These are phyloP conservation scores for Aspergillus felis DNA, from an alignment of 2,329 filamentous ascomycete species.

Conservation along the genomic window DNA sequence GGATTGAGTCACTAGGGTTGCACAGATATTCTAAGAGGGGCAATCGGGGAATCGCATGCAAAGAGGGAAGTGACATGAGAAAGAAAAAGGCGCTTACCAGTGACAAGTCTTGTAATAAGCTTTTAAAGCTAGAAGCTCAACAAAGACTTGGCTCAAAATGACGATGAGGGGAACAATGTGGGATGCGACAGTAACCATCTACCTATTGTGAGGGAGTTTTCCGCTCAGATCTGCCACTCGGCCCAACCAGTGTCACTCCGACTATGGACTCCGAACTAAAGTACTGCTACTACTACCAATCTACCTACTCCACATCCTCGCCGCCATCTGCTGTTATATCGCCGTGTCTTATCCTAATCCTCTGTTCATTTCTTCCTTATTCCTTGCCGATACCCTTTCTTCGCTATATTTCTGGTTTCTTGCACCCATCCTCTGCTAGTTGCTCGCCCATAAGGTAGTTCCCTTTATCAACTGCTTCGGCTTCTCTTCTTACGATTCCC, in stretches of 20 bases:
- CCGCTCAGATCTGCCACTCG: constrained; percentile 14
- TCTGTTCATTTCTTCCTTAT: constrained; percentile 1
- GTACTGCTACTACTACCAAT: neutral
- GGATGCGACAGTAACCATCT: constrained; percentile 9
- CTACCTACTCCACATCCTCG: constrained; percentile 7
- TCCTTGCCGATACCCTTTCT: constrained; percentile 1
- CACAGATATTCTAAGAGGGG: constrained; percentile 1
- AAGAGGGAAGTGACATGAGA: neutral
- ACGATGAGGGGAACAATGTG: constrained; percentile 5
- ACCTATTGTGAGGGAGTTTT: constrained; percentile 13
- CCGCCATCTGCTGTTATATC: constrained; percentile 7
- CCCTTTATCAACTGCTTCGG: neutral
- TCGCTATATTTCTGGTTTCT: neutral
- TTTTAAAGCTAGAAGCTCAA: neutral
- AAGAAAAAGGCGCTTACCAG: neutral
- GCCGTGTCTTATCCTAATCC: constrained; percentile 4
- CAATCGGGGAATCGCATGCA: neutral
- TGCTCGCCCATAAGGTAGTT: neutral
- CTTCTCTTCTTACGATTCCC: neutral
- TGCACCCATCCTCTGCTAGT: neutral
- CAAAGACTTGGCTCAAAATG: neutral
- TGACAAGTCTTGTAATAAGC: neutral
- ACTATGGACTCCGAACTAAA: neutral
- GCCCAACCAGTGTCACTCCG: constrained; percentile 8
- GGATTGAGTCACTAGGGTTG: constrained; percentile 2